A percentile compares a stretch with the other conserved stretches of the same genome.
Evolutionary conservation across 352 stramenopile genomes (phyloP).

Genomic region (Globisporangium nodosum): DNA sequence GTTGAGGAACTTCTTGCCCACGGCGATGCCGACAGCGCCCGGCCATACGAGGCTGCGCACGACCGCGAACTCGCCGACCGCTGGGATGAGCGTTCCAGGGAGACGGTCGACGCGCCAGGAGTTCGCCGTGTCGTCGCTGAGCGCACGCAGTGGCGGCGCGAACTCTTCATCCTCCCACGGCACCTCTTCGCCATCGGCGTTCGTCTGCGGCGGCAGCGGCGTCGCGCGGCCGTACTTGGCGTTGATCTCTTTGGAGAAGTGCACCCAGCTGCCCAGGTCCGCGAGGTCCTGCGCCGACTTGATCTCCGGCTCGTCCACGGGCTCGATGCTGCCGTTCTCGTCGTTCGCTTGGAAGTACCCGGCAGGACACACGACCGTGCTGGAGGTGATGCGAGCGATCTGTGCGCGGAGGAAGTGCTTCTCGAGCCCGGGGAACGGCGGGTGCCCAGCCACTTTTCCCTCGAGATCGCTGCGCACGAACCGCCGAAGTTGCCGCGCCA

Average conservation of each 20-base stretch:
- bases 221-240: constrained; percentile 66
- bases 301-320: constrained; percentile 60
- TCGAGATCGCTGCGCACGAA: constrained; percentile 85
- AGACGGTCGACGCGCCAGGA: constrained; percentile 74
- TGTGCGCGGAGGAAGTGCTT: constrained; percentile 85
- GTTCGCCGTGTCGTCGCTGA: constrained; percentile 60
- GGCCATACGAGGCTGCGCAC: constrained; percentile 80
- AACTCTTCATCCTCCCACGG: constrained; percentile 65
- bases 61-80: constrained; percentile 58
- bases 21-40: constrained; percentile 79
- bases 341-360: constrained; percentile 84
- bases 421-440: constrained; percentile 85
- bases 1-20: constrained; percentile 86
- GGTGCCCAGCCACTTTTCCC: constrained; percentile 67
- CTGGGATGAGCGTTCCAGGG: constrained; percentile 58
- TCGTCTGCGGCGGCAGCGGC: constrained; percentile 62
- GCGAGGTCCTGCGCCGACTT: constrained; percentile 70
- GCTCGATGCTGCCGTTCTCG: constrained; percentile 48
- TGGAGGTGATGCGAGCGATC: constrained; percentile 85
- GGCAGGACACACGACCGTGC: constrained; percentile 73
- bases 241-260: constrained; percentile 87
- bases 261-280: constrained; percentile 78
- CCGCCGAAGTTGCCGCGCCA: constrained; percentile 65
- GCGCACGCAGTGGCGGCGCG: constrained; percentile 37
- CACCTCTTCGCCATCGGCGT: constrained; percentile 66